Base-by-base conservation (phyloP, 2,329 filamentous ascomycete genomes). In the Atkinsonella texensis region DNA sequence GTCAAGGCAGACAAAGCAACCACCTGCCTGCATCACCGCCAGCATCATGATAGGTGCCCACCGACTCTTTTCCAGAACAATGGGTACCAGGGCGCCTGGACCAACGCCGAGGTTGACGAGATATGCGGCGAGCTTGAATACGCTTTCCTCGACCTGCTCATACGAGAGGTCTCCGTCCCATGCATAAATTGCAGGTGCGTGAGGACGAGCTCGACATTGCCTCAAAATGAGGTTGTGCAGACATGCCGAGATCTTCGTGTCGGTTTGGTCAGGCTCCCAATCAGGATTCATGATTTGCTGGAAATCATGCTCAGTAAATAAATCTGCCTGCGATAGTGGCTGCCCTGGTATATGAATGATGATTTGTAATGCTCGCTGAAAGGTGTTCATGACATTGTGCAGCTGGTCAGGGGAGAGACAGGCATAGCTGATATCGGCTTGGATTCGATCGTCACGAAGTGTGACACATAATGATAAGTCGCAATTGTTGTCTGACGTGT, bases 11-110 rank as follows among this genome's bases (percentile, higher is more conserved):
- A 76, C 72, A 41, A 79, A 71, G n/a, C 69, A 69, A 1, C 70
- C 75, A 12, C 75, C 75, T 4, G 74, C 67, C 58, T 86, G 84
- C 43, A 88, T 68, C 1, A 83, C 74, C 0, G 84, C 84, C 18
- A 90, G 71, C 54, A 90, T 83, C 7, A 82, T 76, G 40, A 88
- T 69, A 46, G 88, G 84, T 0, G 86, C 74, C 62, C 84, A 77
- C 13, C 81, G 68, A 18, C 78, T 85, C 66, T 87, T 89, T 43
- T 86, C 80, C 59, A 89, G 73, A 17, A 83, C 76, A 6, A 89
- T 72, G 5, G 81, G 81, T 1, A 89, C 74, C 4, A 85, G 69
- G 8, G 77, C 71, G 10, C 78, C 75, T 0, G 73, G 69, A 0
- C 68, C 64, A 0, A 80, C 70, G 0, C 79, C 79, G 12, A 72